phyloP scores from a whole-genome alignment of 2,329 filamentous ascomycete genomes.

The Albophoma yamanashiensis region DNA sequence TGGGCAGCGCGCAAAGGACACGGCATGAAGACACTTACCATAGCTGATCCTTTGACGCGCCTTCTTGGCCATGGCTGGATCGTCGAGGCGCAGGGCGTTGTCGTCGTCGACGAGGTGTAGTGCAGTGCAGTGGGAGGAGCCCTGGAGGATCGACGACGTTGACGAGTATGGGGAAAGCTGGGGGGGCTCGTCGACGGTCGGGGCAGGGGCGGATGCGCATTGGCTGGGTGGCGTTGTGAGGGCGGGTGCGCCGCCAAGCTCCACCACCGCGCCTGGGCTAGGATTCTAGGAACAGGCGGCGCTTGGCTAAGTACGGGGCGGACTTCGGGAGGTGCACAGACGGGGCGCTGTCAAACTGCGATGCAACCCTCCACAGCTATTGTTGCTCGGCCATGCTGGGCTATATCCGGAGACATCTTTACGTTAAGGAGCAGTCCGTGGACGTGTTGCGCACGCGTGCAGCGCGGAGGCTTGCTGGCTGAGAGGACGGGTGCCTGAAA shows the following conservation, averaged over 20 bases:
- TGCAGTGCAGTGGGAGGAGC: neutral
- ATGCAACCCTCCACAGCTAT: neutral
- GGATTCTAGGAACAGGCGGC: neutral
- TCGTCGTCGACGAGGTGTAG: neutral
- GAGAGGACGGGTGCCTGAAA: neutral
- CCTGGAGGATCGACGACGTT: neutral
- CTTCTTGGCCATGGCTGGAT: constrained; percentile 50
- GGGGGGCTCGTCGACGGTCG: neutral
- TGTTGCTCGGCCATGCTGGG: no score
- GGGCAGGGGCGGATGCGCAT: neutral
- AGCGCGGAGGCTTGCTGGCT: neutral
- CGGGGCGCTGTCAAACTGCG: neutral
- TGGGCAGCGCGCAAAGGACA: neutral
- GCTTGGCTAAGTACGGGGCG: neutral
- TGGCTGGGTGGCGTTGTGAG: neutral
- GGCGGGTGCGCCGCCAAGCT: neutral
- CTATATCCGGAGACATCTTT: no score
- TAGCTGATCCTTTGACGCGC: constrained; percentile 61
- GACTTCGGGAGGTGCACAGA: neutral
- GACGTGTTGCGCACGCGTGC: no score
- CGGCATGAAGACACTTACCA: constrained; percentile 30
- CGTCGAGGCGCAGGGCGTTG: neutral
- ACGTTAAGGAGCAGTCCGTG: no score
- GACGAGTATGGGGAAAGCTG: neutral
- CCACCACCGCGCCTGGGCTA: neutral